These are phyloP conservation scores for Terfezia claveryi DNA, from an alignment of 495 filamentous ascomycete genomes.

Conservation along the genomic window DNA sequence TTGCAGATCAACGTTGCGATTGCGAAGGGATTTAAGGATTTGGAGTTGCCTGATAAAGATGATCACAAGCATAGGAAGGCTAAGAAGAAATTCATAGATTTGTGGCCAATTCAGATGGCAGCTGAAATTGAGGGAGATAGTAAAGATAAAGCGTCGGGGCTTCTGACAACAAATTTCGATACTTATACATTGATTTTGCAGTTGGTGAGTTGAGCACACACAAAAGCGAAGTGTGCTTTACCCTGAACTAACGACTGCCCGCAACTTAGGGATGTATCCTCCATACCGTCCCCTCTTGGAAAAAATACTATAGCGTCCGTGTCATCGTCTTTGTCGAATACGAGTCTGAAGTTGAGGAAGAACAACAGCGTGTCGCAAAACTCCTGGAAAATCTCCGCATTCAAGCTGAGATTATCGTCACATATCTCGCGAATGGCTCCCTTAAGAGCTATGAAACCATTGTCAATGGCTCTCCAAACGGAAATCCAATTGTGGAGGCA, in stretches of 20 bases:
- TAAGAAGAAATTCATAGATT: constrained; percentile 61
- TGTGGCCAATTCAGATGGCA: constrained; percentile 75
- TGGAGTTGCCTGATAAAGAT: constrained; percentile 40
- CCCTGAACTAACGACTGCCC: background rate
- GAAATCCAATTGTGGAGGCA: constrained; percentile 34
- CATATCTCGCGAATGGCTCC: constrained; percentile 57
- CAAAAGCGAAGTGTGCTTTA: background rate
- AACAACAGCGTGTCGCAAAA: constrained; percentile 46
- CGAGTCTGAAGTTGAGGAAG: constrained; percentile 63
- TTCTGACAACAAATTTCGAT: constrained; percentile 77
- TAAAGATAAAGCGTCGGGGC: constrained; percentile 19
- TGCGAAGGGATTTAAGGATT: constrained; percentile 56
- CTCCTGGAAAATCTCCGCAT: constrained; percentile 65
- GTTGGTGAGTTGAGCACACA: constrained; percentile 20
- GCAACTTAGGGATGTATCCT: constrained; percentile 43
- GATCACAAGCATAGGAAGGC: constrained; percentile 14
- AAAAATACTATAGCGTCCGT: constrained; percentile 48
- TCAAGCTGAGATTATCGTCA: constrained; percentile 54
- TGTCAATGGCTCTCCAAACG: constrained; percentile 37
- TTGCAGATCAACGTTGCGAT: constrained; percentile 71
- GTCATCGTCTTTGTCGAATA: constrained; percentile 79
- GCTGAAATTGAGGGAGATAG: constrained; percentile 44
- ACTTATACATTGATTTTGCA: constrained; percentile 79
- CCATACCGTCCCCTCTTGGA: constrained; percentile 65
- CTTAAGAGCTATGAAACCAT: constrained; percentile 56